phyloP scores from a whole-genome alignment of 1,284 basidiomycete species.

The Ganoderma lingzhi region DNA sequence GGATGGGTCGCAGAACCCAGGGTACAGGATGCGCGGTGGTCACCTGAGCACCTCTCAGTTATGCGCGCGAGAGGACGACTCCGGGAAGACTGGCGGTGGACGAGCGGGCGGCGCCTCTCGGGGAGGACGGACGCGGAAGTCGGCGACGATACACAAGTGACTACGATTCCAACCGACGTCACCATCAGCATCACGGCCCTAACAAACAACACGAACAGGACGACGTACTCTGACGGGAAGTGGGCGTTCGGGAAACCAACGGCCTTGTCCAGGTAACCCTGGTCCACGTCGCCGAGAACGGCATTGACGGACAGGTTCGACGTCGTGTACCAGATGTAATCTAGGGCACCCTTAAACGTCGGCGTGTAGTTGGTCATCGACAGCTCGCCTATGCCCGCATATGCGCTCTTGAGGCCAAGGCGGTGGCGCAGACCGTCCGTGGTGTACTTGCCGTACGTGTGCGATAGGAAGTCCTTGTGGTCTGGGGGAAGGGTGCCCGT shows the following conservation, averaged over 20 bases:
- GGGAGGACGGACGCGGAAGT: slow-evolving; percentile 81
- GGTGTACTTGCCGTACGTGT: slow-evolving; percentile 93
- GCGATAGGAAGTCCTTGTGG: slow-evolving; percentile 94
- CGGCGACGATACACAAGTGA: slow-evolving; percentile 70
- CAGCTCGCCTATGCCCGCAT: slow-evolving; percentile 72
- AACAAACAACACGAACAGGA: slow-evolving; percentile 22
- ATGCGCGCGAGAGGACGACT: slow-evolving; percentile 40
- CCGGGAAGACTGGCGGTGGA: slow-evolving; percentile 48
- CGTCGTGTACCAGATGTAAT: slow-evolving; percentile 94
- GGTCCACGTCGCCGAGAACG: slow-evolving; percentile 91
- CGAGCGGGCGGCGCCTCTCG: slow-evolving; percentile 50
- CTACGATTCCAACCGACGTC: slow-evolving; percentile 45
- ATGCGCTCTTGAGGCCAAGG: slow-evolving; percentile 87
- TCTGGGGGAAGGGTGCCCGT: slow-evolving; percentile 75
- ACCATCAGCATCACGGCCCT: slow-evolving; percentile 32
- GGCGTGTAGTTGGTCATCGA: slow-evolving; percentile 94
- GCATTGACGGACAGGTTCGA: slow-evolving; percentile 85
- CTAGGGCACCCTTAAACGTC: slow-evolving; percentile 84
- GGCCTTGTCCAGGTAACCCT: slow-evolving; percentile 85
- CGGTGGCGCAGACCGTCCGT: slow-evolving; percentile 87
- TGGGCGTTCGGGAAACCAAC: slow-evolving; percentile 98
- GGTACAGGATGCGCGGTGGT: background rate
- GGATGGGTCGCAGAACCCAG: background rate
- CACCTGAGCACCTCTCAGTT: slow-evolving; percentile 29
- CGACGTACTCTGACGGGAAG: slow-evolving; percentile 92